Percentiles rank a stretch among this genome's conserved stretches.
phyloP scores from a whole-genome alignment of 345 rosid genomes.

The Aquilaria yunnanensis region DNA sequence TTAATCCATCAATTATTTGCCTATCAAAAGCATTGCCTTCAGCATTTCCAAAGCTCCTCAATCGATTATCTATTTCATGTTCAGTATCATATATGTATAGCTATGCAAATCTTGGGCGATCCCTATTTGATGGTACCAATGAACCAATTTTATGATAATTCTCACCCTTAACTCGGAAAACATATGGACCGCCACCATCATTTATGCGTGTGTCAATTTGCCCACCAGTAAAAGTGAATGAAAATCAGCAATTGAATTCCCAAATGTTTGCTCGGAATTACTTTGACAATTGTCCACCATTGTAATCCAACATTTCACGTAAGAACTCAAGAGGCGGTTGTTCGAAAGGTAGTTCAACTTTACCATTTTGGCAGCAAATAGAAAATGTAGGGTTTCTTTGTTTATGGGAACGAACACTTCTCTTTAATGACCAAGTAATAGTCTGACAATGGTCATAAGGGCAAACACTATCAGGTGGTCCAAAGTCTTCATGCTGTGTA shows the following conservation, averaged over 20 bases:
- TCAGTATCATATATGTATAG: neutral
- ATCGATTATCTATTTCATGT: neutral
- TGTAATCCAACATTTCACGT: no score
- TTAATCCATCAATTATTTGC: neutral
- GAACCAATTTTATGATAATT: neutral
- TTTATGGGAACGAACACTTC: no score
- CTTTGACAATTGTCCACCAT: no score
- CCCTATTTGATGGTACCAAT: neutral
- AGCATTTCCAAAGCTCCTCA: neutral
- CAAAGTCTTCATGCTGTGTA: no score
- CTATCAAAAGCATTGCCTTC: neutral
- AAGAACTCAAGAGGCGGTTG: no score
- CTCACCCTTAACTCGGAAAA: neutral
- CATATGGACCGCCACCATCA: neutral
- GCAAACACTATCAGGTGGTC: no score
- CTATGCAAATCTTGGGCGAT: neutral
- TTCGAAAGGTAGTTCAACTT: no score
- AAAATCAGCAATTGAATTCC: neutral
- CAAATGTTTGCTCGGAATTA: no score
- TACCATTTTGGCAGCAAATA: no score
- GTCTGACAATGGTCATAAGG: no score
- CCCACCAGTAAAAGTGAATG: neutral
- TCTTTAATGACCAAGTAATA: no score
- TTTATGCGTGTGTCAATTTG: neutral
- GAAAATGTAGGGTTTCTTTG: no score